Percentiles rank a stretch among this genome's conserved stretches.
These are phyloP conservation scores for Russula ochroleuca DNA, from an alignment of 768 basidiomycete species.

Conservation along the genomic window DNA sequence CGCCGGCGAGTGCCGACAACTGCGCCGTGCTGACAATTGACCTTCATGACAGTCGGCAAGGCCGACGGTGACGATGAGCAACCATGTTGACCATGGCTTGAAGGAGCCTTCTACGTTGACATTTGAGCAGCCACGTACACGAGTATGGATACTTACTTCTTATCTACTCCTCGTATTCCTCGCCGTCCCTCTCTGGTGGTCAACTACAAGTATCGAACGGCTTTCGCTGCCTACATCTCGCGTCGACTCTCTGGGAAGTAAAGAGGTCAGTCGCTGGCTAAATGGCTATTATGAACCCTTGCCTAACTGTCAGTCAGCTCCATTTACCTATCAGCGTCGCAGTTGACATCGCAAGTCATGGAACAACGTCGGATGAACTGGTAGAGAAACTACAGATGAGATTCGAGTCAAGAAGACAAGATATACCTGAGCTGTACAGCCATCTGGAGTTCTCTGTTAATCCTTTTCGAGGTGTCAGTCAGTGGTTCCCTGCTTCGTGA, in stretches of 20 bases:
- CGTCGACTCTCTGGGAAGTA: slow-evolving; percentile 15
- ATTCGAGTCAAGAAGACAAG: slow-evolving; percentile 19
- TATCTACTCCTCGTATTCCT: slow-evolving; percentile 78
- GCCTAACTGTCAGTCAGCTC: slow-evolving; percentile 17
- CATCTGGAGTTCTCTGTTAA: slow-evolving; percentile 20
- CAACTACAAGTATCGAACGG: slow-evolving; percentile 84
- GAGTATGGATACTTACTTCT: slow-evolving; percentile 60
- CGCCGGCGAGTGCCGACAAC: slow-evolving; percentile 3
- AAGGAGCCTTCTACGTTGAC: slow-evolving; percentile 20
- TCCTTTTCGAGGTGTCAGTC: slow-evolving; percentile 22
- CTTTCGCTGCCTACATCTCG: slow-evolving; percentile 52
- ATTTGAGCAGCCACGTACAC: slow-evolving; percentile 26
- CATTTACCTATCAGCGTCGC: slow-evolving; percentile 21
- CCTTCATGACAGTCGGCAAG: not conserved
- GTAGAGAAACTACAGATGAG: slow-evolving; percentile 3
- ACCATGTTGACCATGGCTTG: slow-evolving; percentile 1
- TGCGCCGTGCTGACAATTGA: not conserved
- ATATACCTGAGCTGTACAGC: slow-evolving; percentile 7
- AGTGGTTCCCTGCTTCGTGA: slow-evolving; percentile 12
- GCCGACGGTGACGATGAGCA: slow-evolving; percentile 6
- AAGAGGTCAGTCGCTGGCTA: slow-evolving; percentile 18
- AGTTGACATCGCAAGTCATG: slow-evolving; percentile 6
- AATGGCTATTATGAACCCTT: not conserved
- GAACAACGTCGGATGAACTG: not conserved
- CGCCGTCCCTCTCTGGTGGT: slow-evolving; percentile 91